phyloP scores from a whole-genome alignment of 208 protist species.

The Trypanosoma melophagium region DNA sequence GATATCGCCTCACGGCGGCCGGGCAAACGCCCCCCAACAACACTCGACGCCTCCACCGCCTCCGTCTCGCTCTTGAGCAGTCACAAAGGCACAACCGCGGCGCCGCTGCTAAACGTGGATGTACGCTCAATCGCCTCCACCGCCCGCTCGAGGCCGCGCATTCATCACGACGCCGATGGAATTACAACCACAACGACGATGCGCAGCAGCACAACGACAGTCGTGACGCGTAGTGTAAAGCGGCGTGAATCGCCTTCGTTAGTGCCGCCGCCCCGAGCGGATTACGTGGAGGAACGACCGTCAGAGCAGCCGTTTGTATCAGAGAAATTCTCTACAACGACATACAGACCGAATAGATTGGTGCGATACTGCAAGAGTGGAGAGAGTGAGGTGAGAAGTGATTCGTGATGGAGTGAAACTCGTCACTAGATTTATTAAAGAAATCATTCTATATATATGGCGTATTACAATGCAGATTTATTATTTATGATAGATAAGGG shows the following conservation, averaged over 20 bases:
- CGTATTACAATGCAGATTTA: too few species aligned
- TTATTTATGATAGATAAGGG: too few species aligned
- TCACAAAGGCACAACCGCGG: not conserved
- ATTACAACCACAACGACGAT: constrained; percentile 26
- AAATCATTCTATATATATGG: not conserved
- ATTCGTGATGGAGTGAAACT: not conserved
- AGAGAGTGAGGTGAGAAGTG: not conserved
- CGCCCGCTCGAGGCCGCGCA: constrained; percentile 45
- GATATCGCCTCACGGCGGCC: not conserved
- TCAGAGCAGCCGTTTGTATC: constrained; percentile 32
- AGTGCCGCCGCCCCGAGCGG: constrained; percentile 13
- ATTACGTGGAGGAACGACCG: constrained; percentile 9
- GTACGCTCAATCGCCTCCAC: constrained; percentile 41
- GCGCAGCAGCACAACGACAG: constrained; percentile 69
- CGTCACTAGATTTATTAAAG: not conserved
- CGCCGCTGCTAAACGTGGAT: constrained; percentile 11
- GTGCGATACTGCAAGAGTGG: constrained; percentile 21
- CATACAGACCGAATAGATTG: constrained; percentile 37
- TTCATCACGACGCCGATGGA: constrained; percentile 32
- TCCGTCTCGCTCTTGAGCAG: not conserved
- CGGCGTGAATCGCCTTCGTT: constrained; percentile 27
- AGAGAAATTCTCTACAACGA: constrained; percentile 34
- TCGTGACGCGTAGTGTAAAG: constrained; percentile 35
- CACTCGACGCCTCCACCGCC: constrained; percentile 22
- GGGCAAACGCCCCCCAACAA: not conserved